These are phyloP conservation scores for Ophiocordyceps camponoti-floridani DNA, from an alignment of 2,329 filamentous ascomycete genomes.

Conservation along the genomic window DNA sequence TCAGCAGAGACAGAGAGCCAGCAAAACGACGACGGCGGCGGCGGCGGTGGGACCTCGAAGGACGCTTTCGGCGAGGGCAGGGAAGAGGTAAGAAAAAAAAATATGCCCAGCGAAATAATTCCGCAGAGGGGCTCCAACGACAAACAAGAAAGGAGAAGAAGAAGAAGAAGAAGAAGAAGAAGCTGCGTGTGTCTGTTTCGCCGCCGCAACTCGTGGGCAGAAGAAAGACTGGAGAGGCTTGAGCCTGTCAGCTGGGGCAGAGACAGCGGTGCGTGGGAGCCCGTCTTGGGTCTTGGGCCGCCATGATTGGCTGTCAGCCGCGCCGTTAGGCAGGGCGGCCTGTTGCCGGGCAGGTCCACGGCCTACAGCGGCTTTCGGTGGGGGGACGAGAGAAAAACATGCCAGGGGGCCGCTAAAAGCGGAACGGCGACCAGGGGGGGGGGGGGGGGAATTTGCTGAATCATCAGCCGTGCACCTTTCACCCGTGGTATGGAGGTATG, in stretches of 20 bases:
- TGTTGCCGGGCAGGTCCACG: background rate
- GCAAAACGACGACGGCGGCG: background rate
- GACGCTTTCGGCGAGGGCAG: background rate
- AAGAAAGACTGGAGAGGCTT: background rate
- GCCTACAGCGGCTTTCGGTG: background rate
- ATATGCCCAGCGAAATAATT: background rate
- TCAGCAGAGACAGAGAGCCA: no score
- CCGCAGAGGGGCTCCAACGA: background rate
- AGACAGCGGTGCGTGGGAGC: background rate
- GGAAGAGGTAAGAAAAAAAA: background rate
- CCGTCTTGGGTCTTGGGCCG: background rate
- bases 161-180: background rate
- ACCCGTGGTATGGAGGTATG: no score
- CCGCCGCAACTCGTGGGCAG: background rate
- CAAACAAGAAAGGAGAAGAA: background rate
- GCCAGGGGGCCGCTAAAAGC: background rate
- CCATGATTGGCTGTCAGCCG: background rate
- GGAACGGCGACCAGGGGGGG: background rate
- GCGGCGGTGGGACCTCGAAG: background rate
- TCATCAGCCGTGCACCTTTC: no score
- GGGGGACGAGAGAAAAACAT: background rate
- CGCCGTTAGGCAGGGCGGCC: slow-evolving; percentile 1
- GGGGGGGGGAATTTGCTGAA: background rate
- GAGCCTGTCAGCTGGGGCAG: background rate
- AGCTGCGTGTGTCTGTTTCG: background rate